These are phyloP conservation scores for Setaria italica DNA, from an alignment of 202 grass and related monocot genomes.

Conservation along the genomic window DNA sequence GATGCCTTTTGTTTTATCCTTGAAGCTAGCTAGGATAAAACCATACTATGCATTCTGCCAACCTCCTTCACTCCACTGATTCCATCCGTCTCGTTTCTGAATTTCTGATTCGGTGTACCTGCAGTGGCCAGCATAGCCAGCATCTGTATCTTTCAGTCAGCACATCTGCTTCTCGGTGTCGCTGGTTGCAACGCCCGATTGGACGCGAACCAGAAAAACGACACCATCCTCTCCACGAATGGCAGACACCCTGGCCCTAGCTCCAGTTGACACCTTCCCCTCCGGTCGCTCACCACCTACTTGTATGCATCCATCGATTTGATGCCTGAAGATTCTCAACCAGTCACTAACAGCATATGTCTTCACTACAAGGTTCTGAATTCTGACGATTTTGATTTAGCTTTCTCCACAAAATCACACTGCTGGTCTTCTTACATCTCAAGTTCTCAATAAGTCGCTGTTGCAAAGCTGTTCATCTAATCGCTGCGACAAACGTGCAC, in stretches of 20 bases:
- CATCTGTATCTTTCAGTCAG: conserved; percentile 12
- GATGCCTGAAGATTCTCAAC: not conserved
- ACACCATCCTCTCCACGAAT: conserved; percentile 12
- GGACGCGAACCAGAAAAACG: conserved; percentile 49
- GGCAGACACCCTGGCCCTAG: conserved; percentile 40
- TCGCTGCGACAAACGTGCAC: not conserved
- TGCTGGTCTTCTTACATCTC: not conserved
- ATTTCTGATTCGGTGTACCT: not conserved
- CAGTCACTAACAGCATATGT: not conserved
- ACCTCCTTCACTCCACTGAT: not conserved
- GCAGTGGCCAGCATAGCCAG: not conserved
- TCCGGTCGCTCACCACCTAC: not conserved
- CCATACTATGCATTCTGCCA: too few species aligned
- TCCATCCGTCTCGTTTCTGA: conserved; percentile 4
- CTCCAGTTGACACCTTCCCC: not conserved
- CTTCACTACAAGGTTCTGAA: conserved; percentile 2
- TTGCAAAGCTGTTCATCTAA: not conserved
- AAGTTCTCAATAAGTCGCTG: not conserved
- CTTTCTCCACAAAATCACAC: not conserved
- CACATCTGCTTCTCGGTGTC: not conserved
- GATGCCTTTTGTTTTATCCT: not conserved
- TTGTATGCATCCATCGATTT: not conserved
- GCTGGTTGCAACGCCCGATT: conserved; percentile 11
- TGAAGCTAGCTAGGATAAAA: too few species aligned
- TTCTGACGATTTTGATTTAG: not conserved